Conservation (phyloP, 257 asterid species). For the Nicotiana paniculata region DNA sequence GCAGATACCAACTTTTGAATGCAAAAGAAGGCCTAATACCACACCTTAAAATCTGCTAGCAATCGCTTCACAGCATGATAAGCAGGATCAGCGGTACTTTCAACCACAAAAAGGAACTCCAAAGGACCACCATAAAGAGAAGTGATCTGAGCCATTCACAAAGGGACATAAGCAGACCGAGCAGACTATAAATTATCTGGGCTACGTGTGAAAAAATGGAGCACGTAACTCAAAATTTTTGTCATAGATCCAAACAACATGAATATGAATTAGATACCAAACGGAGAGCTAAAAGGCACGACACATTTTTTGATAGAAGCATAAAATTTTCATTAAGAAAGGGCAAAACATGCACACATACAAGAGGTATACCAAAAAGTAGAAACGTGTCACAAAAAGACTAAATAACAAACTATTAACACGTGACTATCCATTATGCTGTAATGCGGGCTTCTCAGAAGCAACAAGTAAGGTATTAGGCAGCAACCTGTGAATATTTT, state of each 20-base stretch:
- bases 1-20: neutral
- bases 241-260: slow-evolving; percentile 4
- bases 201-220: neutral
- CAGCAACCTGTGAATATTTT: neutral
- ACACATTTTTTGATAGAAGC: neutral
- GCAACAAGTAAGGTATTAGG: neutral
- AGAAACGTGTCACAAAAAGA: neutral
- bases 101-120: slow-evolving; percentile 90
- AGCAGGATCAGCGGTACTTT: slow-evolving; percentile 90
- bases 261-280: neutral
- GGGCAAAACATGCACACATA: neutral
- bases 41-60: slow-evolving; percentile 68
- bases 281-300: neutral
- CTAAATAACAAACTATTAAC: neutral
- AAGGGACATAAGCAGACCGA: slow-evolving; percentile 3
- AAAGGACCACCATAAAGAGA: slow-evolving; percentile 92
- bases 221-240: neutral
- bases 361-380: neutral
- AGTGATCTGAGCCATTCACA: slow-evolving; percentile 65
- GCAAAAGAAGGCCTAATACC: slow-evolving; percentile 1
- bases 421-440: neutral
- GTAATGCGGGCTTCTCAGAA: neutral
- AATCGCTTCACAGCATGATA: slow-evolving; percentile 67
- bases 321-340: neutral
- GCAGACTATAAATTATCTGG: neutral